Base-by-base conservation (phyloP, 495 filamentous ascomycete genomes). In the Aspergillus bertholletiae region DNA sequence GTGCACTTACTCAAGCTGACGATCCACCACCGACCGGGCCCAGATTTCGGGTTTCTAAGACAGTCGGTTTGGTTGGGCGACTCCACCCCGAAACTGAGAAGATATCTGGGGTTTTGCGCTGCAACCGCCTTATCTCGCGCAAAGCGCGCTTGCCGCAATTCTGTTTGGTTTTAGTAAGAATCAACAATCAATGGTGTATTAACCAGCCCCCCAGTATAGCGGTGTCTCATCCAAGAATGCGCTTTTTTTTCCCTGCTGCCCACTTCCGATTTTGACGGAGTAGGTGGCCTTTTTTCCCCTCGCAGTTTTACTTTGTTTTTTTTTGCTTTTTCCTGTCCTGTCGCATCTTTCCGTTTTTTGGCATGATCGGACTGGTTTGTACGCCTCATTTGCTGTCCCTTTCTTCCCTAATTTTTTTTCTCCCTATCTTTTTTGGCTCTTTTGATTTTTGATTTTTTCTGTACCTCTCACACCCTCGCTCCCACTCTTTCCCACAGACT, bases 121-220 rank as follows among this genome's bases (percentile, higher is more conserved):
- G 63, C 63, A 72, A 70, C 69, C 71, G 71, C 71, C n/a, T 59
- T 45, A 60, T 56, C 60, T 71, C 65, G 62, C 71, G 71, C 54
- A 69, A 69, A 69, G 73, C 73, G 73, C 73, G 73, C 62, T 74
- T 76, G 70, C 73, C 73, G 73, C 72, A 43, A 23, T 24, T 13
- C n/a, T 52, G n/a, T 7, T 15, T 43, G 6, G n/a, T 7, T 15
- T 43, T 5, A 43, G 39, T 43, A 20, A 43, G 39, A 22, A 15
- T 43, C 34, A 11, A n/a, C 34, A n/a, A 37, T 40, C 17, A 43
- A 17, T 28, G 32, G 24, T 32, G n/a, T 8, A 20, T 17, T 26
- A 27, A 46, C 22, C 21, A 27, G 27, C 24, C 15, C 20, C 18
- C 21, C 22, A 20, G 12, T 35, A 34, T 49, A 44, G 56, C 54